Evolutionary conservation across 1,139 yeast species (phyloP).

Genomic region (Sugiyamaella grinbergsii): DNA sequence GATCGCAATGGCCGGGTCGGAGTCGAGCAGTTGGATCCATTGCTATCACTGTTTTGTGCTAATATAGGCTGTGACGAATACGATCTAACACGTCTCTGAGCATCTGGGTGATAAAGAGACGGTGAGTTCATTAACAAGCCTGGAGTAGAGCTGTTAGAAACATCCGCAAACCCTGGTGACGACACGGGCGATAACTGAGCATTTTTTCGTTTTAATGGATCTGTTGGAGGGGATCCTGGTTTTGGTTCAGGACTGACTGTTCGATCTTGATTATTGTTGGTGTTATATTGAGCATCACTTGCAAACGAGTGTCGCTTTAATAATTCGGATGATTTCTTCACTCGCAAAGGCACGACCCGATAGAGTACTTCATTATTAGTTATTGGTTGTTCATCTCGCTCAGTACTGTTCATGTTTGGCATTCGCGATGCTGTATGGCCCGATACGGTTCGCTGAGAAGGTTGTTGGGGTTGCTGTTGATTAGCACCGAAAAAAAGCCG

Average conservation of each 20-base stretch:
- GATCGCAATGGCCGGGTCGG: conserved; percentile 8
- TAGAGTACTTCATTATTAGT: conserved; percentile 10
- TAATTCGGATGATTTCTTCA: conserved; percentile 18
- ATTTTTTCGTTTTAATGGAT: conserved; percentile 6
- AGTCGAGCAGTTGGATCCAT: background rate
- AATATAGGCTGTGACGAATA: conserved; percentile 7
- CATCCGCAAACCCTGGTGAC: conserved; percentile 5
- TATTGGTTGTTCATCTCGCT: background rate
- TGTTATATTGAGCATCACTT: conserved; percentile 2
- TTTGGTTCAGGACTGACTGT: conserved; percentile 9
- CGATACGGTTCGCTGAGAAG: conserved; percentile 17
- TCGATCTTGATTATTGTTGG: background rate
- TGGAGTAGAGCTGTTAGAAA: conserved; percentile 3
- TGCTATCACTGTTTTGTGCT: background rate
- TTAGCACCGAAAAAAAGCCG: conserved; percentile 1
- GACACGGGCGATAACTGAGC: conserved; percentile 5
- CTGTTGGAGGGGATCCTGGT: background rate
- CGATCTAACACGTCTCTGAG: background rate
- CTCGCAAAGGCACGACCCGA: conserved; percentile 16
- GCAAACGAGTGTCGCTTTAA: conserved; percentile 18
- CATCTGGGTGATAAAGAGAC: conserved; percentile 9
- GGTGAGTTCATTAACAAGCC: conserved; percentile 1
- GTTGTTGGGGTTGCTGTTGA: background rate
- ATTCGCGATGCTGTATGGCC: conserved; percentile 12
- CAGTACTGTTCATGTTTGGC: conserved; percentile 5